Evolutionary conservation across 306 rosid genomes (phyloP).

Genomic region (Pyrus communis): DNA sequence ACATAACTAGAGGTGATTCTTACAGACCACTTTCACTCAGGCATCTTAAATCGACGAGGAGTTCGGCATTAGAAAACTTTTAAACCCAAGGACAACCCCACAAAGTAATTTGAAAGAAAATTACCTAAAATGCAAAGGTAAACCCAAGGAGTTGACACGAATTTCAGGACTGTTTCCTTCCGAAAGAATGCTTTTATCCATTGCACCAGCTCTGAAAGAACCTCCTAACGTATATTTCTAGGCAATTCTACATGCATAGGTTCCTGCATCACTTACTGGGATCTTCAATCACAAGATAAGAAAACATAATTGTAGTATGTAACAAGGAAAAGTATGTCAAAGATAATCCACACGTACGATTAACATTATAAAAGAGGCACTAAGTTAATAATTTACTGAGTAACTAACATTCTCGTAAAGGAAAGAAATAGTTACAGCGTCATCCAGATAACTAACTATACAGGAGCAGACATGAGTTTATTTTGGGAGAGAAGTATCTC

Average conservation of each 20-base stretch:
- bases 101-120: not conserved
- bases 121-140: not conserved
- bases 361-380: not conserved
- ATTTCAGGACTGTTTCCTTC: not conserved
- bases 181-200: not conserved
- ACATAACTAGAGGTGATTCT: no score
- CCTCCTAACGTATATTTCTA: not conserved
- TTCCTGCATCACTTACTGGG: not conserved
- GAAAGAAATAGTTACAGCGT: conserved; percentile 12
- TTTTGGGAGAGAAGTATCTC: conserved; percentile 28
- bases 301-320: not conserved
- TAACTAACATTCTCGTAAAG: conserved; percentile 18
- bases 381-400: not conserved
- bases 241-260: not conserved
- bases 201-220: not conserved
- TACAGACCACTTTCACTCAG: no score
- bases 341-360: not conserved
- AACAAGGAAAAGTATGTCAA: not conserved
- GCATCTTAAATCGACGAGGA: no score
- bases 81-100: not conserved
- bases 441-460: conserved; percentile 47
- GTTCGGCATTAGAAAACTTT: no score
- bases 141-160: not conserved
- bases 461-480: conserved; percentile 31
- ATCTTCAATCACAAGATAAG: not conserved